Evolutionary conservation across 345 rosid species (phyloP).

Genomic region (Pelargonium nanum): DNA sequence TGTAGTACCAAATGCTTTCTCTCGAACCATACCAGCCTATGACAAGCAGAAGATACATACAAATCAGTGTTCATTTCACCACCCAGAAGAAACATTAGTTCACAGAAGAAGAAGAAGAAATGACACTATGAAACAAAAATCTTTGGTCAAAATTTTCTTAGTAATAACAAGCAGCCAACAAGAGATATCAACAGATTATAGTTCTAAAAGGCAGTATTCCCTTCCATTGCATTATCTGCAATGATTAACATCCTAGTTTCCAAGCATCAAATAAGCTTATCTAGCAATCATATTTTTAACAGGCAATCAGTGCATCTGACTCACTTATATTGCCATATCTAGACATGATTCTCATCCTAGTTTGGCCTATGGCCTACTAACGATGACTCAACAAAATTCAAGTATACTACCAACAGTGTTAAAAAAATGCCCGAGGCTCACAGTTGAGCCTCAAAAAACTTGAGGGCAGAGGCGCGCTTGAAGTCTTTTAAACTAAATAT

Average conservation of each 20-base stretch:
- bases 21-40: constrained; percentile 81
- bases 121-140: no score
- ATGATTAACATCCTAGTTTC: neutral
- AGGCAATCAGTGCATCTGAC: neutral
- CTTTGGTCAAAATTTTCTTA: no score
- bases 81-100: neutral
- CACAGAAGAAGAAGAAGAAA: no score
- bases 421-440: no score
- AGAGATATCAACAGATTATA: neutral
- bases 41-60: neutral
- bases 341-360: neutral
- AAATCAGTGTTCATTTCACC: neutral
- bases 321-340: neutral
- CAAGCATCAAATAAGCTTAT: neutral
- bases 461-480: no score
- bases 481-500: no score
- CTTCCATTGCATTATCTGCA: neutral
- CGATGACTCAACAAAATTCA: no score
- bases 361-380: no score
- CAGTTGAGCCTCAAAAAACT: no score
- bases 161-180: neutral
- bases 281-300: neutral
- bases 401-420: no score
- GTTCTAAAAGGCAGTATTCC: neutral
- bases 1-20: constrained; percentile 71